phyloP scores from a whole-genome alignment of 768 basidiomycete species.

The Rhizopogon rudus region DNA sequence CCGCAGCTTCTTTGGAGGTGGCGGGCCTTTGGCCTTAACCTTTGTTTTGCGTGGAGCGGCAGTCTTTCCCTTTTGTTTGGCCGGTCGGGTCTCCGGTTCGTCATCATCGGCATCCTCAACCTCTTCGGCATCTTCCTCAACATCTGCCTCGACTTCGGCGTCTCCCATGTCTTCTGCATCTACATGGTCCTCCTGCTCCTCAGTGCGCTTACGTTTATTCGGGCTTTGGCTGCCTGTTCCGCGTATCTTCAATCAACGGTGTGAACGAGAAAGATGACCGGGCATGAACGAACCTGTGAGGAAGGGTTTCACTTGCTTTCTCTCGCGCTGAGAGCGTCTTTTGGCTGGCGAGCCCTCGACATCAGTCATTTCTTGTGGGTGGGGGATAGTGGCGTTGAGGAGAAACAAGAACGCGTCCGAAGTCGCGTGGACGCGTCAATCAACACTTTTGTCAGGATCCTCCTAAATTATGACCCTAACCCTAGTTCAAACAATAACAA shows the following conservation, averaged over 20 bases:
- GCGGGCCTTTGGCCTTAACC: conserved; percentile 32
- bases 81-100: conserved; percentile 29
- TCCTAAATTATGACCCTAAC: neutral
- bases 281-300: conserved; percentile 39
- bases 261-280: neutral
- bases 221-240: conserved; percentile 27
- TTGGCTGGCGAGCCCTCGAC: conserved; percentile 29
- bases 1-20: conserved; percentile 45
- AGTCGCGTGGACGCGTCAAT: conserved; percentile 12
- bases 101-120: conserved; percentile 34
- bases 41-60: conserved; percentile 21
- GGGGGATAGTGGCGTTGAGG: neutral
- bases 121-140: conserved; percentile 23
- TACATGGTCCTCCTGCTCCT: conserved; percentile 34
- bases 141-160: conserved; percentile 15
- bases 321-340: conserved; percentile 63
- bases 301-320: conserved; percentile 56
- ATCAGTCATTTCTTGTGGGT: conserved; percentile 23
- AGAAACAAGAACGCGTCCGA: conserved; percentile 9
- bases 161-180: conserved; percentile 20
- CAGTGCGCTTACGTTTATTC: conserved; percentile 47
- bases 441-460: conserved; percentile 5
- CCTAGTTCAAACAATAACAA: neutral
- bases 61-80: conserved; percentile 39
- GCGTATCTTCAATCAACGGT: conserved; percentile 10